Conservation (phyloP, 2,329 filamentous ascomycete genomes). For the Verticillium zaregamsianum region DNA sequence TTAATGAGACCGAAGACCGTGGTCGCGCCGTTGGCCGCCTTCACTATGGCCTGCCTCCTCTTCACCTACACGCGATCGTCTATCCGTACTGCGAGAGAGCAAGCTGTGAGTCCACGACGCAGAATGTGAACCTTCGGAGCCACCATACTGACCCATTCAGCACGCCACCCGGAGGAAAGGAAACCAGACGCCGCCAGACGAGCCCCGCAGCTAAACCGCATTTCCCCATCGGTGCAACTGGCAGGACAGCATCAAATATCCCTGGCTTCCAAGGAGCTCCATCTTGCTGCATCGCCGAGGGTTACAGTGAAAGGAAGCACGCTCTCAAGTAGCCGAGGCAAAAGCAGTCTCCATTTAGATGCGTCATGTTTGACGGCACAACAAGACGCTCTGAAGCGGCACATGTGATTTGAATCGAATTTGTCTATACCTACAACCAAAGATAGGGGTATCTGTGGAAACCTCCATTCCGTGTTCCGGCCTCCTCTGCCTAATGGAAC, state of each 20-base stretch:
- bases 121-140: background rate
- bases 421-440: slow-evolving; percentile 31
- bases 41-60: slow-evolving; percentile 48
- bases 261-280: too few species aligned
- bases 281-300: too few species aligned
- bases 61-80: slow-evolving; percentile 41
- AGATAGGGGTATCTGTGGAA: slow-evolving; percentile 27
- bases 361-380: slow-evolving; percentile 1
- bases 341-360: too few species aligned
- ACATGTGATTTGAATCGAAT: slow-evolving; percentile 19
- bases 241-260: too few species aligned
- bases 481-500: slow-evolving; percentile 7
- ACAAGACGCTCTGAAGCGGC: slow-evolving; percentile 7
- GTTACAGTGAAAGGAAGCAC: too few species aligned
- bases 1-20: slow-evolving; percentile 28
- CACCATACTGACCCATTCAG: background rate
- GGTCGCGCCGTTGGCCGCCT: slow-evolving; percentile 46
- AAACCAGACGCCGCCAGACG: background rate
- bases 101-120: slow-evolving; percentile 20
- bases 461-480: slow-evolving; percentile 11
- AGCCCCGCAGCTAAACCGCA: background rate
- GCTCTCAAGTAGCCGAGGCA: too few species aligned
- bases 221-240: too few species aligned
- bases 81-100: slow-evolving; percentile 31
- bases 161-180: background rate